Percentiles rank a stretch among this genome's conserved stretches.
Evolutionary conservation across 2,329 filamentous ascomycete species (phyloP).

Genomic region (Penicillium hordei): DNA sequence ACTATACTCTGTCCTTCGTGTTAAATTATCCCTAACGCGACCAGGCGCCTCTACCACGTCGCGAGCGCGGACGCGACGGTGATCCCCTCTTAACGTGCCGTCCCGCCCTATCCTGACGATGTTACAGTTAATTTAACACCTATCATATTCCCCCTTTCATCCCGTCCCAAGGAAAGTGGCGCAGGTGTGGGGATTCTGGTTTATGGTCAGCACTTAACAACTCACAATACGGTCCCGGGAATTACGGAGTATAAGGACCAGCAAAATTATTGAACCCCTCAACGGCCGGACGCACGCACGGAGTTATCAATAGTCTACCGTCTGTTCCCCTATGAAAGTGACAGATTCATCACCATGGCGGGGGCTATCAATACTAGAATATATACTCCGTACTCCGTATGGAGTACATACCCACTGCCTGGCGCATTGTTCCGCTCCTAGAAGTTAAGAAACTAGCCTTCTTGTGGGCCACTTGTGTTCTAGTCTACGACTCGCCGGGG

Average conservation of each 20-base stretch:
- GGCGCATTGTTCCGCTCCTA: not conserved
- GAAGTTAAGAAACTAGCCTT: not conserved
- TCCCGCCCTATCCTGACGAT: not conserved
- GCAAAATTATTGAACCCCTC: conserved; percentile 16
- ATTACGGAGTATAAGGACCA: not conserved
- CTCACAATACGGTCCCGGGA: not conserved
- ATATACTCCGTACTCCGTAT: not conserved
- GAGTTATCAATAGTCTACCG: not conserved
- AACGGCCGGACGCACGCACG: not conserved
- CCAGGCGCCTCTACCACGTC: conserved; percentile 3
- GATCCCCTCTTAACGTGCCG: not conserved
- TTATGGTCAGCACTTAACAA: conserved; percentile 7
- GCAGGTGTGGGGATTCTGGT: not conserved
- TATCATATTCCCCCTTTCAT: conserved; percentile 6
- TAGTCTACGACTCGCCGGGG: not conserved
- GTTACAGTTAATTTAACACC: not conserved
- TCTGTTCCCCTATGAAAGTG: not conserved
- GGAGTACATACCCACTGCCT: not conserved
- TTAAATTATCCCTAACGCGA: not conserved
- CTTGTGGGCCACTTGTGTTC: not conserved
- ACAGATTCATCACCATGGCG: not conserved
- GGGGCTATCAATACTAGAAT: not conserved
- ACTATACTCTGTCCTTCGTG: not conserved
- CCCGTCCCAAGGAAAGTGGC: conserved; percentile 1
- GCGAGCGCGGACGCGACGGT: not conserved